A percentile compares a stretch with the other conserved stretches of the same genome.
Evolutionary conservation across 176 grass and related monocot species (phyloP).

Genomic region (Musa itinerans): DNA sequence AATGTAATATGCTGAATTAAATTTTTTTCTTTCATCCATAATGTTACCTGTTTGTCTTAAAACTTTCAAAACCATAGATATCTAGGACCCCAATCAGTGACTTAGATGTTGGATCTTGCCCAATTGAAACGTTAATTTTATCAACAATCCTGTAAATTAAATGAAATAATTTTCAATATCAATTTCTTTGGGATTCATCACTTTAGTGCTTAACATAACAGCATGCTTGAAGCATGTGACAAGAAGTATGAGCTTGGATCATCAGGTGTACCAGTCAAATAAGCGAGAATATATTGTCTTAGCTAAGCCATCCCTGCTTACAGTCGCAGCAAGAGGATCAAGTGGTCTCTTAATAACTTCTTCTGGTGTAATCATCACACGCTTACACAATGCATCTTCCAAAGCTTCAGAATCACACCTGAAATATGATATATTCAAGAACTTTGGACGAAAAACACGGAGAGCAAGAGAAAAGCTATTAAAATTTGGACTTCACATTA

Average conservation of each 20-base stretch:
- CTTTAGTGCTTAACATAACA: background rate
- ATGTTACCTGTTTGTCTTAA: constrained; percentile 79
- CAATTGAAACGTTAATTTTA: constrained; percentile 91
- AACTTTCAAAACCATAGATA: constrained; percentile 99
- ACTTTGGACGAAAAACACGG: background rate
- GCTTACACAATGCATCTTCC: constrained; percentile 93
- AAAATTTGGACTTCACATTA: constrained; percentile 50
- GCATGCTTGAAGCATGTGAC: background rate
- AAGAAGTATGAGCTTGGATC: background rate
- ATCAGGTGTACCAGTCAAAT: constrained; percentile 84
- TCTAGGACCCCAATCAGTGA: constrained; percentile 93
- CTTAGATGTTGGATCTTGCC: constrained; percentile 84
- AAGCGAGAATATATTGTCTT: constrained; percentile 97
- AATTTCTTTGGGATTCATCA: background rate
- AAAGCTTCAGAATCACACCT: constrained; percentile 84
- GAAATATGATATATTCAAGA: constrained; percentile 15
- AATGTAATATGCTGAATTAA: background rate
- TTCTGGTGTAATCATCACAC: constrained; percentile 98
- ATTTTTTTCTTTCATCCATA: background rate
- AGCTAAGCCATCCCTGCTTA: constrained; percentile 94
- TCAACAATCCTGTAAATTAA: constrained; percentile 70
- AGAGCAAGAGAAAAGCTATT: background rate
- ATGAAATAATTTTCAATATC: background rate
- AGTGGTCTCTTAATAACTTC: constrained; percentile 95
- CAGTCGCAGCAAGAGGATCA: constrained; percentile 84